phyloP scores from a whole-genome alignment of 345 rosid species.

The Eutrema yunnanense region DNA sequence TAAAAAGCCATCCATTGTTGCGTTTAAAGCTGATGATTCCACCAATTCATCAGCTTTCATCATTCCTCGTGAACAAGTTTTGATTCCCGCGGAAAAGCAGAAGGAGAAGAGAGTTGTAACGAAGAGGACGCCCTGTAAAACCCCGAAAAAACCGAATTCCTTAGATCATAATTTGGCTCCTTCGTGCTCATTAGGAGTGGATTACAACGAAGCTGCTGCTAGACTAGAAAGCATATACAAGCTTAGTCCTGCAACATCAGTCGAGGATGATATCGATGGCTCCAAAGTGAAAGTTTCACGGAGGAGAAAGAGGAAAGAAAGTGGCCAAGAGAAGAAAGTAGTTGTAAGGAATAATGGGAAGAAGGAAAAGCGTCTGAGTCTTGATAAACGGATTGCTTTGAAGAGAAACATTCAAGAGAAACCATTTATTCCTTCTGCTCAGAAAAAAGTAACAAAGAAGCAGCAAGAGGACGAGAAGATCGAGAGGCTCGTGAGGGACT shows the following conservation, averaged over 20 bases:
- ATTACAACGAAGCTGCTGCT: conserved; percentile 88
- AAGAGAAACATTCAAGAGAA: conserved; percentile 41
- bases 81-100: conserved; percentile 39
- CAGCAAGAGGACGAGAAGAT: conserved; percentile 55
- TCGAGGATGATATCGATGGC: conserved; percentile 34
- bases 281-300: conserved; percentile 24
- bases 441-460: conserved; percentile 20
- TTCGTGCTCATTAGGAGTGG: conserved; percentile 41
- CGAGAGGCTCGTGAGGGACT: conserved; percentile 63
- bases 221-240: conserved; percentile 77
- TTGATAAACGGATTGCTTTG: conserved; percentile 56
- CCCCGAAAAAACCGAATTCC: conserved; percentile 24
- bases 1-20: conserved; percentile 56
- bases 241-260: conserved; percentile 53
- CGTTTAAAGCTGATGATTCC: conserved; percentile 63
- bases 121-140: conserved; percentile 36
- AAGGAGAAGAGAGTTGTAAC: conserved; percentile 40
- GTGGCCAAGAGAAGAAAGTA: conserved; percentile 32
- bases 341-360: conserved; percentile 45
- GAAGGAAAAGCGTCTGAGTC: conserved; percentile 59
- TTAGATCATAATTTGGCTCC: conserved; percentile 36
- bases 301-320: conserved; percentile 43
- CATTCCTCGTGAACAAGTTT: conserved; percentile 40
- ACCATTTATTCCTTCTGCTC: background rate
- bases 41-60: conserved; percentile 40